Percentiles rank a stretch among this genome's conserved stretches.
phyloP scores from a whole-genome alignment of 177 flowering plant species.

The Tripterygium wilfordii region DNA sequence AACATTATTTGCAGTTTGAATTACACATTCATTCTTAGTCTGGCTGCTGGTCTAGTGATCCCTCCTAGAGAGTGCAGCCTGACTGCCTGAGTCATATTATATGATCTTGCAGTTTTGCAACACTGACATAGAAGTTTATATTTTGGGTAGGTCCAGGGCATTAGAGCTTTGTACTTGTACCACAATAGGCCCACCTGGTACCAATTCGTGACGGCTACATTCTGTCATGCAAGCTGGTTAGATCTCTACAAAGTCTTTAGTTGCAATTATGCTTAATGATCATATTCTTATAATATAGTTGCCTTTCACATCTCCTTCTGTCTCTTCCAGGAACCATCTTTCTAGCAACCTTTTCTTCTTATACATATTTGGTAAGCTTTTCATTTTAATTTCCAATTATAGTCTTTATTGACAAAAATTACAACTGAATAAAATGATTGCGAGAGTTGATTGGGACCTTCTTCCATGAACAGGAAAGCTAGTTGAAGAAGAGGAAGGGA shows the following conservation, averaged over 20 bases:
- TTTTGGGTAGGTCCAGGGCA: constrained; percentile 41
- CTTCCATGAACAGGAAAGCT: constrained; percentile 52
- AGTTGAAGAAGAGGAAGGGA: constrained; percentile 94
- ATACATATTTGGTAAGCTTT: constrained; percentile 84
- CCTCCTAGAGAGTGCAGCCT: too few relatives aligned
- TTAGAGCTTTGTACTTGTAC: constrained; percentile 66
- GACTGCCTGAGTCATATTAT: too few relatives aligned
- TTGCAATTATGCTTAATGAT: not conserved
- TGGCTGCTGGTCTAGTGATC: too few relatives aligned
- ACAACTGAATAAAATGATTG: not conserved
- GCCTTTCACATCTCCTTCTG: too few relatives aligned
- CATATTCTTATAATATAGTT: too few relatives aligned
- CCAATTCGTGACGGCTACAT: constrained; percentile 90
- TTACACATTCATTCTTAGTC: too few relatives aligned
- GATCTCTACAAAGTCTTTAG: constrained; percentile 16
- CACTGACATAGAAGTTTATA: not conserved
- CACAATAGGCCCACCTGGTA: constrained; percentile 86
- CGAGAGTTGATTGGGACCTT: not conserved
- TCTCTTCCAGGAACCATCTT: constrained; percentile 78
- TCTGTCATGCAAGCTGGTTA: constrained; percentile 97
- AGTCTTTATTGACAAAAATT: not conserved
- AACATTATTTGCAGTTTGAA: too few relatives aligned
- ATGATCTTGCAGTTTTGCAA: too few relatives aligned
- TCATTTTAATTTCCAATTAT: not conserved
- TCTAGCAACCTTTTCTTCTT: constrained; percentile 97